phyloP scores from a whole-genome alignment of 805 yeast genomes.

The Pichia sporocuriosa region DNA sequence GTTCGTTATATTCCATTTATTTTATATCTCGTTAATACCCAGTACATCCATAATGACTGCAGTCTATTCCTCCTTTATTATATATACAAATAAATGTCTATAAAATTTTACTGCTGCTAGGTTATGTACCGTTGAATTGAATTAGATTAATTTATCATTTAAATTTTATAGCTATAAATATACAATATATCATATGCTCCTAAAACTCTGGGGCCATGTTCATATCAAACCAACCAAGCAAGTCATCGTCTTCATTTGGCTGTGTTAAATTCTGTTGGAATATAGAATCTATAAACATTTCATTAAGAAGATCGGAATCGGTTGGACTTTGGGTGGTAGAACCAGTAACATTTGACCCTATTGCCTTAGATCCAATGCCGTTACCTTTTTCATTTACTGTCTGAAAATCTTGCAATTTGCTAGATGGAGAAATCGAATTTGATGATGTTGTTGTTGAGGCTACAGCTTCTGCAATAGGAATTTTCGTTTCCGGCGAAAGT shows the following conservation, averaged over 20 bases:
- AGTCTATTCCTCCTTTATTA: no score
- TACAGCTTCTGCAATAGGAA: neutral
- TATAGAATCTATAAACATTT: slow-evolving; percentile 40
- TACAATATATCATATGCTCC: slow-evolving; percentile 3
- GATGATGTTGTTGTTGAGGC: neutral
- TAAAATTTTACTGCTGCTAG: no score
- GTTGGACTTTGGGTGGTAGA: slow-evolving; percentile 20
- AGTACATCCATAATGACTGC: no score
- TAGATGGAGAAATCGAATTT: no score
- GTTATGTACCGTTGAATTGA: no score
- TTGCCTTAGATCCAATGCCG: neutral
- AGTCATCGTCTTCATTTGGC: slow-evolving; percentile 78
- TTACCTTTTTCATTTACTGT: no score
- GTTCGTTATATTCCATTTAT: no score
- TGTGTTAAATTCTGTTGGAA: slow-evolving; percentile 78
- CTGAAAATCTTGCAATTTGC: no score
- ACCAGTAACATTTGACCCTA: neutral
- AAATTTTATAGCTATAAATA: neutral
- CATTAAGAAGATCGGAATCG: slow-evolving; percentile 22
- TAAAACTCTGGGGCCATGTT: slow-evolving; percentile 61
- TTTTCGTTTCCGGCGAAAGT: neutral
- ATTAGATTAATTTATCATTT: no score
- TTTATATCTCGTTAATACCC: no score
- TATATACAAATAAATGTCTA: no score
- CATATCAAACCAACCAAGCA: slow-evolving; percentile 89